Conservation (phyloP, 106 monocot genomes). For the Dioscorea alata region DNA sequence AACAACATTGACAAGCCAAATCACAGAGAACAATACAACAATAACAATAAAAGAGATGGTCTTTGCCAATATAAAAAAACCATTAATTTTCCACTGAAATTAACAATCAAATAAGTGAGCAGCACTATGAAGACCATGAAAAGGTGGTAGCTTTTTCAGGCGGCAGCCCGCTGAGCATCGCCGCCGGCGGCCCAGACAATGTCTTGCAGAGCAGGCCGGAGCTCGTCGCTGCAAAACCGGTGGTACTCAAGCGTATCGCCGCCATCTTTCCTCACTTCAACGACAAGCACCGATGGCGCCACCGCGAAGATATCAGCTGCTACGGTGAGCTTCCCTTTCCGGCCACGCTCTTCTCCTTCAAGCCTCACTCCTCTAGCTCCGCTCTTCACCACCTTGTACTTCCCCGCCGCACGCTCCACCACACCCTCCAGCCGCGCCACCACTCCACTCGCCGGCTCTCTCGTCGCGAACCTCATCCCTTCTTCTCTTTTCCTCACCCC, state of each 20-base stretch:
- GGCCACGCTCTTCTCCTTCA: constrained; percentile 38
- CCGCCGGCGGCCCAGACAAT: constrained; percentile 49
- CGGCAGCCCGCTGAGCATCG: background rate
- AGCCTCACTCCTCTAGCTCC: constrained; percentile 34
- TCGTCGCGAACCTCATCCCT: constrained; percentile 46
- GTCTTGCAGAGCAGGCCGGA: constrained; percentile 62
- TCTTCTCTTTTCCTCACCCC: constrained; percentile 25
- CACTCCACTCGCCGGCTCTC: constrained; percentile 47
- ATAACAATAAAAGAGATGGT: no score
- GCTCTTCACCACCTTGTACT: constrained; percentile 47
- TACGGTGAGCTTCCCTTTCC: constrained; percentile 45
- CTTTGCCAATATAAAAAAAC: no score
- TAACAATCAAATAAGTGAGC: no score
- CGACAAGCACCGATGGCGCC: constrained; percentile 51
- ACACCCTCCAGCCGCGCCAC: constrained; percentile 46
- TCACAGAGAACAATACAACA: no score
- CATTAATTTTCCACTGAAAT: no score
- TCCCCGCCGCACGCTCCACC: constrained; percentile 32
- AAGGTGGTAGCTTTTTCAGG: background rate
- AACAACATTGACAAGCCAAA: no score
- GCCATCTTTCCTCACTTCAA: constrained; percentile 49
- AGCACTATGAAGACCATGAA: no score
- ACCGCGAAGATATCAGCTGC: constrained; percentile 59
- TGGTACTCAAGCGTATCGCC: constrained; percentile 52
- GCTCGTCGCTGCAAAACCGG: constrained; percentile 53